Percentiles rank a stretch among this genome's conserved stretches.
These are phyloP conservation scores for Chrysoporthe austroafricana DNA, from an alignment of 2,329 filamentous ascomycete genomes.

Conservation along the genomic window DNA sequence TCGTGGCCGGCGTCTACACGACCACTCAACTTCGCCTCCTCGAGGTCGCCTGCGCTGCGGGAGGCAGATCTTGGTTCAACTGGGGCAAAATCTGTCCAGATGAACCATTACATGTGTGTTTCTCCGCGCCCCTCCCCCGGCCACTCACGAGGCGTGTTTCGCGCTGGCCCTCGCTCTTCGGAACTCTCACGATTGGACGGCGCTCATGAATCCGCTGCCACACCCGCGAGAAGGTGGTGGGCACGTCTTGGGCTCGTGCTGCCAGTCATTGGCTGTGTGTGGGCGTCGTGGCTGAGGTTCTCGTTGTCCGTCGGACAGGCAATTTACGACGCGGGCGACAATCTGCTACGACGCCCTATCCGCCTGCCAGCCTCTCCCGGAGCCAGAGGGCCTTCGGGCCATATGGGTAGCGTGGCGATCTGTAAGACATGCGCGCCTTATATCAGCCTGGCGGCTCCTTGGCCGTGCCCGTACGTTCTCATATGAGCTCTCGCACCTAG, in stretches of 20 bases:
- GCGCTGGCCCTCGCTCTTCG: conserved; percentile 15
- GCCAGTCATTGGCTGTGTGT: not conserved
- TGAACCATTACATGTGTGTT: conserved; percentile 22
- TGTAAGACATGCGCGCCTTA: conserved; percentile 4
- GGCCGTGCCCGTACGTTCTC: not conserved
- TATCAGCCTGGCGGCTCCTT: conserved; percentile 13
- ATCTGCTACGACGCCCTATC: not conserved
- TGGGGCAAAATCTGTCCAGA: conserved; percentile 4
- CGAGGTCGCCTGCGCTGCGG: conserved; percentile 6
- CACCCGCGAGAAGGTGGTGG: conserved; percentile 8
- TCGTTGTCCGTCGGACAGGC: conserved; percentile 4
- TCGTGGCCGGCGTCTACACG: conserved; percentile 39
- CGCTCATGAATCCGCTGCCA: conserved; percentile 1
- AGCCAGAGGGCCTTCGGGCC: not conserved
- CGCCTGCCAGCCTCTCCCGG: conserved; percentile 4
- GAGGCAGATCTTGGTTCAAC: conserved; percentile 22
- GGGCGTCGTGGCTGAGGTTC: not conserved
- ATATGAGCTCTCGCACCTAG: not conserved
- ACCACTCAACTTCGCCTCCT: conserved; percentile 29
- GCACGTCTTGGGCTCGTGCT: not conserved
- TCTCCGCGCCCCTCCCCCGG: conserved; percentile 14
- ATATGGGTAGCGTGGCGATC: conserved; percentile 8
- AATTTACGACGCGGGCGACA: not conserved
- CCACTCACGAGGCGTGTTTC: conserved; percentile 27
- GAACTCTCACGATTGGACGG: conserved; percentile 22